These are phyloP conservation scores for Pneumocystis sp. DNA, from an alignment of 1,139 yeast genomes.

Conservation along the genomic window DNA sequence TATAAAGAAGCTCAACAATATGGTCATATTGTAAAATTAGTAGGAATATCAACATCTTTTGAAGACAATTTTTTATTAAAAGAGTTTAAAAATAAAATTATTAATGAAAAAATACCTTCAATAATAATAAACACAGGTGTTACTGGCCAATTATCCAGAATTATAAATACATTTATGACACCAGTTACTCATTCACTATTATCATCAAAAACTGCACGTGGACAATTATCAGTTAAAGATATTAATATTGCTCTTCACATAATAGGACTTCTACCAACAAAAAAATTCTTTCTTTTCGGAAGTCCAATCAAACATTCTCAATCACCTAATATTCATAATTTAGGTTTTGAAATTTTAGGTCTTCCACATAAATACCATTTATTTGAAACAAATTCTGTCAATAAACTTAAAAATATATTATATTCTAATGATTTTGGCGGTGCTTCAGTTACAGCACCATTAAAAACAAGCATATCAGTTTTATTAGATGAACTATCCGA, in stretches of 20 bases:
- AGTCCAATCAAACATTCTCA: slow-evolving; percentile 72
- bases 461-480: slow-evolving; percentile 16
- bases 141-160: slow-evolving; percentile 63
- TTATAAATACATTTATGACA: slow-evolving; percentile 57
- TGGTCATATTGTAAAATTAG: slow-evolving; percentile 69
- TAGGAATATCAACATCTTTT: slow-evolving; percentile 53
- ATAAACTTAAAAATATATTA: slow-evolving; percentile 18
- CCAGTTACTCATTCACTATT: slow-evolving; percentile 64
- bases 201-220: slow-evolving; percentile 61
- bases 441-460: slow-evolving; percentile 18
- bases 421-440: slow-evolving; percentile 15
- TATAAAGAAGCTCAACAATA: slow-evolving; percentile 51
- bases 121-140: slow-evolving; percentile 75
- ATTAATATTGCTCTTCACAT: slow-evolving; percentile 40
- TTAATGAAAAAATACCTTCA: slow-evolving; percentile 37
- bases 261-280: slow-evolving; percentile 41
- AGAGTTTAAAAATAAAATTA: slow-evolving; percentile 40
- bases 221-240: slow-evolving; percentile 43
- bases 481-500: slow-evolving; percentile 31
- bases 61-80: slow-evolving; percentile 61
- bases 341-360: slow-evolving; percentile 56
- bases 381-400: slow-evolving; percentile 32
- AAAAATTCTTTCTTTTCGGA: slow-evolving; percentile 67
- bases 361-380: slow-evolving; percentile 60
- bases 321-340: slow-evolving; percentile 72